Percentiles rank a stretch among this genome's conserved stretches.
These are phyloP conservation scores for Jimgerdemannia flammicorona DNA, from an alignment of 192 early-diverging fungal species.

Conservation along the genomic window DNA sequence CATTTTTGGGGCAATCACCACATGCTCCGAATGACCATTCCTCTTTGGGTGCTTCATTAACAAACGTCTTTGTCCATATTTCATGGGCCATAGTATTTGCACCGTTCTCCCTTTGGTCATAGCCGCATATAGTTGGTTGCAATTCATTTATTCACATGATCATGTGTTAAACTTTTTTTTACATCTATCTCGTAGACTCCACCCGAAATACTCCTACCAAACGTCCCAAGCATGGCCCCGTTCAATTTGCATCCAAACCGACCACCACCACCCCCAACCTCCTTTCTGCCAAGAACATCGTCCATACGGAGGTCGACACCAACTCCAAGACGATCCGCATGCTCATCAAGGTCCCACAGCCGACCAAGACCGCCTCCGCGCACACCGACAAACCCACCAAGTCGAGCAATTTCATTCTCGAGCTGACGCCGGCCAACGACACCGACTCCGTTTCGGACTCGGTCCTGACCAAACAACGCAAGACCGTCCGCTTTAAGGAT, in stretches of 20 bases:
- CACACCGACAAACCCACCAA: too few species aligned
- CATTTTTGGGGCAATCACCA: too few species aligned
- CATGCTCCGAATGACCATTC: too few species aligned
- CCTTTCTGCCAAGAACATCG: neutral
- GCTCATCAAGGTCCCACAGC: neutral
- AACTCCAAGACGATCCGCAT: neutral
- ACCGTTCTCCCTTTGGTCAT: too few species aligned
- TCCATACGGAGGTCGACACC: neutral
- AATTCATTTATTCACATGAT: neutral
- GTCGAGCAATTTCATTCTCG: neutral
- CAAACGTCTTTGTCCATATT: too few species aligned
- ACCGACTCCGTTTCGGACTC: neutral
- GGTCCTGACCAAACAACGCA: neutral
- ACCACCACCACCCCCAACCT: neutral
- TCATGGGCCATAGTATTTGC: too few species aligned
- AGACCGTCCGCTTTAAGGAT: neutral
- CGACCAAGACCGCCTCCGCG: neutral
- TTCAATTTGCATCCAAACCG: neutral
- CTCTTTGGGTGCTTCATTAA: too few species aligned
- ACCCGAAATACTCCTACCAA: neutral
- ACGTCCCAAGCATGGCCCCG: neutral
- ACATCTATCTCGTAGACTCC: neutral
- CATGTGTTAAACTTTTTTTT: neutral
- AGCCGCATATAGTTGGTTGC: too few species aligned
- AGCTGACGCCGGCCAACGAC: neutral